A percentile compares a stretch with the other conserved stretches of the same genome.
Conservation (phyloP, 208 protist genomes). For the Acanthamoeba healyi region DNA sequence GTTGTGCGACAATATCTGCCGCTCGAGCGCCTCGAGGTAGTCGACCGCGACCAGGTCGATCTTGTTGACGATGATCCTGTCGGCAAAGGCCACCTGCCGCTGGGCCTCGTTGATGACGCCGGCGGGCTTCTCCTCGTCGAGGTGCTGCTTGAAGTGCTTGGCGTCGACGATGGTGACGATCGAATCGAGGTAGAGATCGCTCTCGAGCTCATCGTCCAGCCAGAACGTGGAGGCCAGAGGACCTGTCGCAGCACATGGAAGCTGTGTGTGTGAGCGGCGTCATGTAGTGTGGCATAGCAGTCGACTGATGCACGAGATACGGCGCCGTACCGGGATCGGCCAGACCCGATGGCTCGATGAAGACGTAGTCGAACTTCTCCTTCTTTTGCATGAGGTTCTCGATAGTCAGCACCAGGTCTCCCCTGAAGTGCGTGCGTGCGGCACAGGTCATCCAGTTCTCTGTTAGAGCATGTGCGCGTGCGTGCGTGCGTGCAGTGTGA, state of each 20-base stretch:
- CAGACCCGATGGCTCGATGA: slow-evolving; percentile 77
- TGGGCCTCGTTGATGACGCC: slow-evolving; percentile 26
- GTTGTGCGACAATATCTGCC: slow-evolving; percentile 72
- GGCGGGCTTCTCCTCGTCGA: slow-evolving; percentile 66
- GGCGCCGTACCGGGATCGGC: slow-evolving; percentile 77
- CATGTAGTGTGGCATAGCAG: too few species aligned
- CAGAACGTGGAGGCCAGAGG: slow-evolving; percentile 79
- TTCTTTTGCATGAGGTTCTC: slow-evolving; percentile 80
- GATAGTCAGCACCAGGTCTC: slow-evolving; percentile 80
- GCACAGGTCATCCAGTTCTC: not conserved
- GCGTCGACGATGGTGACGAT: slow-evolving; percentile 82
- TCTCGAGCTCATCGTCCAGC: slow-evolving; percentile 82
- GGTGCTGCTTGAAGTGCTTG: slow-evolving; percentile 79
- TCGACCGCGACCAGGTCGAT: slow-evolving; percentile 77
- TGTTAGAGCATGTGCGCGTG: not conserved
- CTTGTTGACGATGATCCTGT: slow-evolving; percentile 83
- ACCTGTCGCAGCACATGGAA: slow-evolving; percentile 61
- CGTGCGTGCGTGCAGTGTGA: not conserved
- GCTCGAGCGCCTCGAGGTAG: not conserved
- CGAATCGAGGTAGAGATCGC: slow-evolving; percentile 82
- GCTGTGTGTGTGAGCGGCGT: too few species aligned
- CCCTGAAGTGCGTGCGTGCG: not conserved
- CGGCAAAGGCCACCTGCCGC: slow-evolving; percentile 80
- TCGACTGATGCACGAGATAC: too few species aligned
- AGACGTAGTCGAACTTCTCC: slow-evolving; percentile 69